Evolutionary conservation across 2,329 filamentous ascomycete genomes (phyloP).

Genomic region (Ceratocystis harringtonii): DNA sequence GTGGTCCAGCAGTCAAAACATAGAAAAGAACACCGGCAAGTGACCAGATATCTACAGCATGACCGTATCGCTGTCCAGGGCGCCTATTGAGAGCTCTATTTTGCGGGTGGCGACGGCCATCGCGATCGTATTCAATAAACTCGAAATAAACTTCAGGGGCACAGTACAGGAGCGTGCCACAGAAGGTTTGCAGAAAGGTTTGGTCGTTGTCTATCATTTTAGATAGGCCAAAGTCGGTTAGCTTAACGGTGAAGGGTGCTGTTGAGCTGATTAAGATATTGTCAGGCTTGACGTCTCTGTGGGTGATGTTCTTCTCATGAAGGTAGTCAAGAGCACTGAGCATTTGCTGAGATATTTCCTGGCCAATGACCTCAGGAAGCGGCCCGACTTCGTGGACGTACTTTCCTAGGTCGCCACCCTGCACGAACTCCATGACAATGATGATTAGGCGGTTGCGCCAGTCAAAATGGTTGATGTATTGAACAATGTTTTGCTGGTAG

Average conservation of each 20-base stretch:
- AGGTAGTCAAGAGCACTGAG: conserved; percentile 73
- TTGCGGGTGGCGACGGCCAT: conserved; percentile 46
- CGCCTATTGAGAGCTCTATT: conserved; percentile 26
- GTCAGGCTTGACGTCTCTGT: conserved; percentile 97
- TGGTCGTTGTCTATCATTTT: conserved; percentile 85
- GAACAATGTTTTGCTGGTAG: conserved; percentile 58
- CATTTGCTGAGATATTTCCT: conserved; percentile 59
- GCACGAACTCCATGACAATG: conserved; percentile 90
- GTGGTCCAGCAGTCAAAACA: conserved; percentile 61
- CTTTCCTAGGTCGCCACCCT: conserved; percentile 66
- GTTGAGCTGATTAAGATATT: conserved; percentile 74
- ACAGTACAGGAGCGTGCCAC: conserved; percentile 88
- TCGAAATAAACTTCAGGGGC: conserved; percentile 89
- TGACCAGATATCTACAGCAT: conserved; percentile 93
- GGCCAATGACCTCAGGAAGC: conserved; percentile 54
- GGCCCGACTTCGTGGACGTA: conserved; percentile 47
- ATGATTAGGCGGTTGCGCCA: conserved; percentile 73
- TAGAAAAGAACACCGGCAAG: conserved; percentile 85
- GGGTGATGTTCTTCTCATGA: conserved; percentile 77
- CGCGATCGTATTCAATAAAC: conserved; percentile 52
- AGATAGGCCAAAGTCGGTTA: conserved; percentile 92
- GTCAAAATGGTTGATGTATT: conserved; percentile 79
- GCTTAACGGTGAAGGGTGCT: conserved; percentile 66
- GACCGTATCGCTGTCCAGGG: conserved; percentile 58
- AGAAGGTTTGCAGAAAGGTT: conserved; percentile 91